Percentiles rank a stretch among this genome's conserved stretches.
Evolutionary conservation across 164 flowering plant genomes (phyloP).

Genomic region (Vitis labrusca): DNA sequence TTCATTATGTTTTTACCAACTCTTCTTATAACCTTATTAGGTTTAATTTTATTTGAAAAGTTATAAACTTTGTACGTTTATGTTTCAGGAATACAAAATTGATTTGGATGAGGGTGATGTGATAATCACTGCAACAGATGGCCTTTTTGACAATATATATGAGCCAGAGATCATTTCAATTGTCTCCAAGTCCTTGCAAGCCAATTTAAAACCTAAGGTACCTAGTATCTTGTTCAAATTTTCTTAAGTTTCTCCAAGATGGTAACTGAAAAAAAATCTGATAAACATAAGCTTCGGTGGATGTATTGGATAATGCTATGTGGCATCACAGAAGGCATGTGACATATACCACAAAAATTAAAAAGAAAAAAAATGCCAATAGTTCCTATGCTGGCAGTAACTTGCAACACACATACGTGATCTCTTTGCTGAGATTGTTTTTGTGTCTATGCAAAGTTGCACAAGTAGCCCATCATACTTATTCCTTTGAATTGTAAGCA

Average conservation of each 20-base stretch:
- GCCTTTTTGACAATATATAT: conserved; percentile 82
- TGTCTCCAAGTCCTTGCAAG: conserved; percentile 49
- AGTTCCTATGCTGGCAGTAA: no score
- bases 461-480: not conserved
- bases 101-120: conserved; percentile 74
- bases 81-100: conserved; percentile 53
- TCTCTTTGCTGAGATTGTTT: not conserved
- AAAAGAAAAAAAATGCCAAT: no score
- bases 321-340: not conserved
- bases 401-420: no score
- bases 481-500: no score
- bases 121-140: conserved; percentile 76
- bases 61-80: no score
- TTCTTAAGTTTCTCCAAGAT: not conserved
- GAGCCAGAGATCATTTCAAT: conserved; percentile 63
- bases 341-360: not conserved
- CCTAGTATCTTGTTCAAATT: not conserved
- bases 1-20: not conserved
- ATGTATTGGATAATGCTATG: not conserved
- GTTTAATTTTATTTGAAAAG: not conserved
- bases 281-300: not conserved
- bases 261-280: not conserved
- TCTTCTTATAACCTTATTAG: not conserved
- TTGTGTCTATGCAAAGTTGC: not conserved
- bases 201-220: conserved; percentile 52